These are phyloP conservation scores for Plasmodiophora brassicae DNA, from an alignment of 208 protist genomes.

Conservation along the genomic window DNA sequence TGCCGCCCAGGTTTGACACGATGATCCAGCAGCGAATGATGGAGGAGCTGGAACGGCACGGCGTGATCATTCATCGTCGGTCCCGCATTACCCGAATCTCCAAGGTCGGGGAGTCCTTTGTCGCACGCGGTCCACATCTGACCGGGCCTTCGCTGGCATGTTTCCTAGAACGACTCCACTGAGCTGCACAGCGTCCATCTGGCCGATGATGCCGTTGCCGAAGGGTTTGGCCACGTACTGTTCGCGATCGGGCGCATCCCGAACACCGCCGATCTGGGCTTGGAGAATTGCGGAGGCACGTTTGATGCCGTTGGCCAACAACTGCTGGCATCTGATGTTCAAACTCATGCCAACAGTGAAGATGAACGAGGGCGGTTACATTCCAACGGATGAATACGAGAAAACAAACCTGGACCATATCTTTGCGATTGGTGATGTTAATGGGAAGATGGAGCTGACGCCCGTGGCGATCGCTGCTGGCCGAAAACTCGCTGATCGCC, in stretches of 20 bases:
- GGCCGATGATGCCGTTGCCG: neutral
- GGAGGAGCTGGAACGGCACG: slow-evolving; percentile 49
- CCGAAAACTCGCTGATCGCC: slow-evolving; percentile 54
- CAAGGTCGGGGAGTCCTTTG: neutral
- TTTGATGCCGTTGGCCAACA: no score
- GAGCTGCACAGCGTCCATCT: neutral
- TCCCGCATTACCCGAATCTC: neutral
- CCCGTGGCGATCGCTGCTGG: slow-evolving; percentile 71
- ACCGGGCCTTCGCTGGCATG: no score
- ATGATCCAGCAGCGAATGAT: slow-evolving; percentile 48
- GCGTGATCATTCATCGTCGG: slow-evolving; percentile 36
- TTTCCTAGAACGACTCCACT: no score
- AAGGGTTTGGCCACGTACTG: slow-evolving; percentile 52
- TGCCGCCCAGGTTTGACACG: slow-evolving; percentile 54
- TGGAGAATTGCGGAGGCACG: slow-evolving; percentile 51
- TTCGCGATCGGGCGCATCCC: slow-evolving; percentile 58
- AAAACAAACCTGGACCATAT: neutral
- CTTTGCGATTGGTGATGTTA: slow-evolving; percentile 22
- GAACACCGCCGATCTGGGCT: slow-evolving; percentile 37
- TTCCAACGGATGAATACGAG: neutral
- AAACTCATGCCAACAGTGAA: neutral
- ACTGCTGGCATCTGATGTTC: neutral
- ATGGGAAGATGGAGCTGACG: slow-evolving; percentile 53
- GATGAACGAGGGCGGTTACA: neutral
- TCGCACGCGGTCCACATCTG: neutral